Conservation (phyloP, 192 early-diverging fungal genomes). For the Backusella morwellensis region DNA sequence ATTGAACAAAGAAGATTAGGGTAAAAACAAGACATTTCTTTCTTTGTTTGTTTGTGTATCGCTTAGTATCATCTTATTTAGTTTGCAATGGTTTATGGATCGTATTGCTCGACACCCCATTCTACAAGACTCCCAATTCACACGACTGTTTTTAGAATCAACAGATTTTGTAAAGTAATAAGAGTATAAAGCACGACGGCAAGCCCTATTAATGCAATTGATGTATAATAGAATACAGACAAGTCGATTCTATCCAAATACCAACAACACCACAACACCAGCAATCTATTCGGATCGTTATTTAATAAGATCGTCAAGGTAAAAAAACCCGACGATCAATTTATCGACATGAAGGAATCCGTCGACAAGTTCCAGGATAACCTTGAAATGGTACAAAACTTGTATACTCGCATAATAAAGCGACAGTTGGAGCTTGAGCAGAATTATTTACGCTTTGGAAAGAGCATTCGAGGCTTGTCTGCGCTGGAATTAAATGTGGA, state of each 20-base stretch:
- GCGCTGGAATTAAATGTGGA: slow-evolving; percentile 86
- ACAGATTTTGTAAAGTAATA: slow-evolving; percentile 61
- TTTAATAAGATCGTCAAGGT: slow-evolving; percentile 88
- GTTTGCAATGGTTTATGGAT: slow-evolving; percentile 83
- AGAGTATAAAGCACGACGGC: not conserved
- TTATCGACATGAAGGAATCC: slow-evolving; percentile 78
- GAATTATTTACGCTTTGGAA: slow-evolving; percentile 77
- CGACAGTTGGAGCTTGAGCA: slow-evolving; percentile 74
- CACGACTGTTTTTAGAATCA: slow-evolving; percentile 82
- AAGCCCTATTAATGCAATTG: not conserved
- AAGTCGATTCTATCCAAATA: slow-evolving; percentile 1
- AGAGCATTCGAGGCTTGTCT: slow-evolving; percentile 71
- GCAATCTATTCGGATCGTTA: slow-evolving; percentile 71
- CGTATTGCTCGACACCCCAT: slow-evolving; percentile 83
- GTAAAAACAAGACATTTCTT: slow-evolving; percentile 11
- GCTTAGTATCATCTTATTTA: slow-evolving; percentile 14
- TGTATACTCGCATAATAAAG: slow-evolving; percentile 73
- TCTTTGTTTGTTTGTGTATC: not conserved
- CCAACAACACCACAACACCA: not conserved
- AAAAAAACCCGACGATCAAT: slow-evolving; percentile 83
- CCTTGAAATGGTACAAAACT: slow-evolving; percentile 79
- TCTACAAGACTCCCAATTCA: slow-evolving; percentile 66
- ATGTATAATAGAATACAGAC: not conserved
- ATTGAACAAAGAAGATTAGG: slow-evolving; percentile 74
- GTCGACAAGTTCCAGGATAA: slow-evolving; percentile 88